Base-by-base conservation (phyloP, 768 basidiomycete genomes). In the Dacryopinax primogenitus region DNA sequence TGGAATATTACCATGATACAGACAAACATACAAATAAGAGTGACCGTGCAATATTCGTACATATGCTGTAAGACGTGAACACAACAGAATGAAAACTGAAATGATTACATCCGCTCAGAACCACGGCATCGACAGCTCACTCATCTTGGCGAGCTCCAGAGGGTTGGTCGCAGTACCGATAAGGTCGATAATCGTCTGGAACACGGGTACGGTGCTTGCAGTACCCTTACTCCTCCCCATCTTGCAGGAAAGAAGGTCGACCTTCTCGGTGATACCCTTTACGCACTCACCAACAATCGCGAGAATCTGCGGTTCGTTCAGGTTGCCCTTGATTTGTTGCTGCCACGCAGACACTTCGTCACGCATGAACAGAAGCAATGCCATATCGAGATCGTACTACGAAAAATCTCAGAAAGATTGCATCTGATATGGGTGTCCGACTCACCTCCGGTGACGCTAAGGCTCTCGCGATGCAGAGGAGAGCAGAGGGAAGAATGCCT, bases 361-460 rank as follows among this genome's bases (percentile, higher is more conserved):
- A 44, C 93, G 84, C 30, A 90, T 84, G 73, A 95, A 95, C 63
- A 99, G 79, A 68, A 88, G 89, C 3, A 99, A 81, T 66, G 92
- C 90, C 70, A 92, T 88, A 67, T 96, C 93, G 67, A 99, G 78
- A 67, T 97, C 92, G 73, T 87, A 94, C 89, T 95, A 68, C 9
- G 44, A 4, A 13, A 3, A 47, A 62, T 18, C 62, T 2, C 64
- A 30, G 26, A 15, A 44, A 64, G 36, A 11, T 61, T 64, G 68
- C 39, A 69, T 45, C n/a, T 16, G 30, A 62, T 63, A 26, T 13
- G 26, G 23, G 16, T 15, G 33, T 32, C 37, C 1, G 26, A 71
- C 80, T 66, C 68, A 91, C 92, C 80, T 97, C 93, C 18, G 93
- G 92, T 71, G 92, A 88, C 2, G 91, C 92, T 51, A 99, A 79